A percentile compares a stretch with the other conserved stretches of the same genome.
Evolutionary conservation across 2,329 filamentous ascomycete genomes (phyloP).

Genomic region (Phaeophleospora eucalypticola): DNA sequence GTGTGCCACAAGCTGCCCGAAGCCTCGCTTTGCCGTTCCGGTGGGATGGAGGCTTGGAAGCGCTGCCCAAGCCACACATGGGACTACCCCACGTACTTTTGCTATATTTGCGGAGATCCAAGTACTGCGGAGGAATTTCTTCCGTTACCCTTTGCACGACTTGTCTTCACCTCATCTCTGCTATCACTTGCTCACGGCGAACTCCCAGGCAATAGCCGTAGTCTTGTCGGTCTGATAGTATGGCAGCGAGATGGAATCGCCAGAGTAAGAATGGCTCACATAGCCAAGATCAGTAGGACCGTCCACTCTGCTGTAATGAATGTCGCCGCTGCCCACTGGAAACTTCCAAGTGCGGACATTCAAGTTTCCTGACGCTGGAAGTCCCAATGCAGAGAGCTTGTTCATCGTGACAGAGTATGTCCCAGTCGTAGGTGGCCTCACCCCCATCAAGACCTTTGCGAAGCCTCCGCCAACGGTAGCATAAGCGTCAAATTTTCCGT

Average conservation of each 20-base stretch:
- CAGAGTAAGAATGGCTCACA: background rate
- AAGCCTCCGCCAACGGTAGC: conserved; percentile 30
- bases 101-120: too few relatives aligned
- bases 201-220: too few relatives aligned
- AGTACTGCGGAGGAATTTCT: too few relatives aligned
- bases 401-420: background rate
- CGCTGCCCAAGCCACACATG: too few relatives aligned
- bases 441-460: background rate
- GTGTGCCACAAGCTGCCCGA: too few relatives aligned
- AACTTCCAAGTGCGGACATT: conserved; percentile 2
- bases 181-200: too few relatives aligned
- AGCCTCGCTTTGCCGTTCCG: too few relatives aligned
- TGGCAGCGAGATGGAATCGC: background rate
- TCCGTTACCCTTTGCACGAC: too few relatives aligned
- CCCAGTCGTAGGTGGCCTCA: background rate
- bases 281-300: background rate
- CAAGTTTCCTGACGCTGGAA: background rate
- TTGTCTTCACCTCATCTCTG: too few relatives aligned
- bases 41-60: too few relatives aligned
- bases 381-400: background rate
- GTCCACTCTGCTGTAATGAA: background rate
- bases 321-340: background rate
- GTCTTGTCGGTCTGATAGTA: too few relatives aligned
- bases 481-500: conserved; percentile 38
- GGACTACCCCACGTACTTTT: too few relatives aligned